phyloP scores from a whole-genome alignment of 2,329 filamentous ascomycete genomes.

The Thelonectria discophora region DNA sequence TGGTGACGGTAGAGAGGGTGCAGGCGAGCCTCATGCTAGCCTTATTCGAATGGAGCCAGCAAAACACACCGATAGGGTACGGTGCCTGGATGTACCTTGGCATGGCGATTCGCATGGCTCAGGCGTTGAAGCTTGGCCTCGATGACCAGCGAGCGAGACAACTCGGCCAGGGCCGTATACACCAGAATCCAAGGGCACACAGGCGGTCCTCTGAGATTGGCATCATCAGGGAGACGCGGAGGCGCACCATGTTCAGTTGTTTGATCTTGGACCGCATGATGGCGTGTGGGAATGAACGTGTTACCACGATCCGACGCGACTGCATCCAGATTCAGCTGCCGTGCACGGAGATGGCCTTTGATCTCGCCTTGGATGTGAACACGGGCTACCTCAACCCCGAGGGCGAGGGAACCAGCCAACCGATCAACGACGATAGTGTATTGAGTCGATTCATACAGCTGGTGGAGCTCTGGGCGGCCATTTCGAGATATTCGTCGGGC shows the following conservation, averaged over 20 bases:
- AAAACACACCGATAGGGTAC: constrained; percentile 60
- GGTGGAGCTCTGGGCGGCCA: constrained; percentile 67
- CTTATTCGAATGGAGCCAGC: constrained; percentile 76
- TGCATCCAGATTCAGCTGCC: constrained; percentile 73
- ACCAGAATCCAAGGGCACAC: constrained; percentile 1
- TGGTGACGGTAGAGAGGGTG: constrained; percentile 68
- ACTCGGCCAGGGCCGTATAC: constrained; percentile 7
- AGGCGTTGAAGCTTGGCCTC: constrained; percentile 68
- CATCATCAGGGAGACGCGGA: constrained; percentile 69
- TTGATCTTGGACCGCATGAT: constrained; percentile 77
- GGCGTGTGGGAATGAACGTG: constrained; percentile 69
- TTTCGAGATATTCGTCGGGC: constrained; percentile 63
- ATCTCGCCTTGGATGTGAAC: constrained; percentile 66
- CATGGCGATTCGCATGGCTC: constrained; percentile 70
- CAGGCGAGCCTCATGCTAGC: constrained; percentile 77
- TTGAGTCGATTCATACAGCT: constrained; percentile 65
- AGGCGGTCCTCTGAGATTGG: constrained; percentile 37
- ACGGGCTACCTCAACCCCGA: constrained; percentile 56
- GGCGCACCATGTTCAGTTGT: constrained; percentile 79
- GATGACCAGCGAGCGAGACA: constrained; percentile 52
- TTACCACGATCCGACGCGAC: constrained; percentile 65
- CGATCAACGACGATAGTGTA: constrained; percentile 55
- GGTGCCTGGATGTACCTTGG: constrained; percentile 74
- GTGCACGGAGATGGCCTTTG: constrained; percentile 72
- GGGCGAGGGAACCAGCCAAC: constrained; percentile 32